These are phyloP conservation scores for Arachnomyces sp. DNA, from an alignment of 2,329 filamentous ascomycete genomes.

Conservation along the genomic window DNA sequence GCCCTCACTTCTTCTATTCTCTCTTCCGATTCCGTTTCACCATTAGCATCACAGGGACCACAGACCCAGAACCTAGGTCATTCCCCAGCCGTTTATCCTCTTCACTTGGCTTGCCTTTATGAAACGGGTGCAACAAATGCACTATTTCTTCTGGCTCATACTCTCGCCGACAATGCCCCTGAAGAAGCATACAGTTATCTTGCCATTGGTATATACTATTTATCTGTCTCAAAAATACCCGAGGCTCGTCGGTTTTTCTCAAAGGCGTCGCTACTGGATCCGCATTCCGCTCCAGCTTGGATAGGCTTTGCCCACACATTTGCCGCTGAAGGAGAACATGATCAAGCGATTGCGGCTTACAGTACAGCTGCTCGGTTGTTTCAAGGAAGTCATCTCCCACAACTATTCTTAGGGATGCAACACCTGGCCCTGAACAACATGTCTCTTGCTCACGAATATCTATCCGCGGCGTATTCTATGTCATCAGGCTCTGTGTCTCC, in stretches of 20 bases:
- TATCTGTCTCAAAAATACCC: conserved; percentile 78
- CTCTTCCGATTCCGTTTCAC: conserved; percentile 59
- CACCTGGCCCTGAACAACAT: conserved; percentile 95
- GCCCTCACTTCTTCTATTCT: conserved; percentile 77
- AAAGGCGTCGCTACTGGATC: conserved; percentile 95
- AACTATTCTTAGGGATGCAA: conserved; percentile 96
- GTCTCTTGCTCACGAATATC: conserved; percentile 85
- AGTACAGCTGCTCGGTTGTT: conserved; percentile 90
- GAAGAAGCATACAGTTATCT: conserved; percentile 89
- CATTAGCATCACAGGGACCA: conserved; percentile 17
- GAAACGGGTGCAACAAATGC: conserved; percentile 81
- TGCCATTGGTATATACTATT: conserved; percentile 91
- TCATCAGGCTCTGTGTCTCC: conserved; percentile 34
- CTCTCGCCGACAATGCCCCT: conserved; percentile 83
- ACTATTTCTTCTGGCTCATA: conserved; percentile 85
- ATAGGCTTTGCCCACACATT: conserved; percentile 99
- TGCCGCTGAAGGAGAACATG: conserved; percentile 92
- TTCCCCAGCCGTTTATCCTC: conserved; percentile 60
- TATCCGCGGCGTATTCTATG: conserved; percentile 73
- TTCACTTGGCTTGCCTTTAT: conserved; percentile 85
- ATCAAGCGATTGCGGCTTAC: conserved; percentile 96
- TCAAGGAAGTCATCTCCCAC: conserved; percentile 91
- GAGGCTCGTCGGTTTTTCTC: conserved; percentile 94
- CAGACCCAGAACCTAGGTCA: conserved; percentile 36
- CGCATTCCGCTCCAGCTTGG: conserved; percentile 95